Conservation (phyloP, 345 rosid species). For the Populus davidiana region DNA sequence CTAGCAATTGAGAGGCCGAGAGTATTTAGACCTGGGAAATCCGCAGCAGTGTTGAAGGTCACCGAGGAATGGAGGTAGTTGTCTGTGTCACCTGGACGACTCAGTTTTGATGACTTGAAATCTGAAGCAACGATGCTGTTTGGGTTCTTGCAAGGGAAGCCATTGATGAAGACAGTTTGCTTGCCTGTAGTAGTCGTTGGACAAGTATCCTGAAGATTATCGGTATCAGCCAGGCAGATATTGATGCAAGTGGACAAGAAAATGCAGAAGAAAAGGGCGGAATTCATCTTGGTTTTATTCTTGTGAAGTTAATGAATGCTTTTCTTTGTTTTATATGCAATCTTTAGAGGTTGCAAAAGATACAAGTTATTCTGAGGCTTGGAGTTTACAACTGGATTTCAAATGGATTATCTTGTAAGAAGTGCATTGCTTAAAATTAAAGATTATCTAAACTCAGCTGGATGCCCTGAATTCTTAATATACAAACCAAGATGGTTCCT, state of each 20-base stretch:
- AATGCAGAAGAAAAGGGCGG: conserved; percentile 16
- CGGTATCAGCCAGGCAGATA: conserved; percentile 39
- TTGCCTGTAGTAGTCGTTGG: conserved; percentile 43
- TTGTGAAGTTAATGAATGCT: conserved; percentile 7
- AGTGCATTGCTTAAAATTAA: conserved; percentile 45
- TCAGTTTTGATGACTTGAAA: conserved; percentile 59
- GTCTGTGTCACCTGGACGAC: conserved; percentile 52
- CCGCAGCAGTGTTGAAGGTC: conserved; percentile 51
- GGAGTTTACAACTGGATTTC: conserved; percentile 45
- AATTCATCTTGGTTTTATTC: conserved; percentile 33
- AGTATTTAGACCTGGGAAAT: conserved; percentile 81
- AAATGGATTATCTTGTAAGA: conserved; percentile 38
- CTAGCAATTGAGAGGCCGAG: conserved; percentile 74
- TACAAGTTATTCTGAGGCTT: conserved; percentile 30
- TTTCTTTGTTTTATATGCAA: conserved; percentile 12
- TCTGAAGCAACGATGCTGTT: conserved; percentile 47
- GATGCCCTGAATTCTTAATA: neutral
- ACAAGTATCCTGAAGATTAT: conserved; percentile 62
- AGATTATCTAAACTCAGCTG: conserved; percentile 7
- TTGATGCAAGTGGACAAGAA: conserved; percentile 22
- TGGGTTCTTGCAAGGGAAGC: conserved; percentile 72
- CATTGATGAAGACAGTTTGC: conserved; percentile 54
- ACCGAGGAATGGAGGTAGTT: conserved; percentile 43
- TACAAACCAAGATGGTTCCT: neutral
- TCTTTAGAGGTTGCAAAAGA: conserved; percentile 22